A percentile compares a stretch with the other conserved stretches of the same genome.
phyloP scores from a whole-genome alignment of 805 yeast genomes.

The Priceomyces medius region DNA sequence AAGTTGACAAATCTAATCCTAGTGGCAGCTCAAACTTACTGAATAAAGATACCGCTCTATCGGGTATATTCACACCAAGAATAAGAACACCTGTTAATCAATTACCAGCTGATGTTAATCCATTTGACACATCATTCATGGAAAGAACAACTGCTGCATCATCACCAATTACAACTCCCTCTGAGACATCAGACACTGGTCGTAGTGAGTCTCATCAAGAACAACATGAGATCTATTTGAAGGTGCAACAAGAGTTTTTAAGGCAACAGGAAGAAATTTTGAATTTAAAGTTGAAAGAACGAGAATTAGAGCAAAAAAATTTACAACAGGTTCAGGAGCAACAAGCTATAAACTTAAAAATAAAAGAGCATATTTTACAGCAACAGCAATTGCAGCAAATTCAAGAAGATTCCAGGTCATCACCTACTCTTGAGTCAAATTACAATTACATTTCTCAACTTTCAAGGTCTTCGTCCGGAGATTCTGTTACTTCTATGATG shows the following conservation, averaged over 20 bases:
- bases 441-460: constrained; percentile 5
- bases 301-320: constrained; percentile 4
- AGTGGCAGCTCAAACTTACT: neutral
- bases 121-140: constrained; percentile 34
- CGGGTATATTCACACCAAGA: constrained; percentile 39
- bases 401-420: neutral
- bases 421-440: constrained; percentile 4
- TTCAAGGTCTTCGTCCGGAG: constrained; percentile 11
- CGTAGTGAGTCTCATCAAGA: constrained; percentile 14
- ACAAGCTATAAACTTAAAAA: neutral
- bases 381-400: constrained; percentile 4
- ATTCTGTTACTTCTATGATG: constrained; percentile 11
- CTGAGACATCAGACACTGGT: constrained; percentile 3
- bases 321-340: constrained; percentile 2
- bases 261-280: constrained; percentile 36
- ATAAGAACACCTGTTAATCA: constrained; percentile 31
- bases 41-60: constrained; percentile 12
- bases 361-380: constrained; percentile 2
- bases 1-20: neutral
- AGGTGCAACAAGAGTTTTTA: constrained; percentile 37
- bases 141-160: constrained; percentile 6
- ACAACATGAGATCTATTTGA: constrained; percentile 37
- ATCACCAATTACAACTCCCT: constrained; percentile 13
- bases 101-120: constrained; percentile 29
- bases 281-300: constrained; percentile 14